Percentiles rank a stretch among this genome's conserved stretches.
Conservation (phyloP, 108 stramenopile species). For the Fragilariopsis cylindrus region DNA sequence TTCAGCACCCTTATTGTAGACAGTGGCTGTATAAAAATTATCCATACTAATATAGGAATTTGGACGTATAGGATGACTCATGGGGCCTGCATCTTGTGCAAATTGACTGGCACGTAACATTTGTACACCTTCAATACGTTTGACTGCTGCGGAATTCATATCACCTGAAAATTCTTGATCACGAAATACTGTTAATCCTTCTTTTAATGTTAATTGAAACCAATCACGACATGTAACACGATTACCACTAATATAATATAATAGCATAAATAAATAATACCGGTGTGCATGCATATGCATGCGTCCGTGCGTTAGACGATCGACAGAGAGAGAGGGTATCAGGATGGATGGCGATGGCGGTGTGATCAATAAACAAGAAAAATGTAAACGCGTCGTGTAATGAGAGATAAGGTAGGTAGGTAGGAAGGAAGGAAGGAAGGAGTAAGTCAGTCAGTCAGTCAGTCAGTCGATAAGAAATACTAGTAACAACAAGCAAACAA, state of each 20-base stretch:
- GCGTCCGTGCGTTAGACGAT: background rate
- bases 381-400: too few relatives aligned
- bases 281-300: background rate
- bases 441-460: too few relatives aligned
- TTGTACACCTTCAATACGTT: slow-evolving; percentile 92
- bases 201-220: slow-evolving; percentile 98
- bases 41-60: slow-evolving; percentile 96
- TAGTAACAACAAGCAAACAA: background rate
- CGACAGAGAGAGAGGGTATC: background rate
- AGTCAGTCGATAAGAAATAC: background rate
- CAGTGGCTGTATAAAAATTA: slow-evolving; percentile 88
- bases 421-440: too few relatives aligned
- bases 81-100: slow-evolving; percentile 88
- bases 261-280: background rate
- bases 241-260: slow-evolving; percentile 84
- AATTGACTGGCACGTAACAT: slow-evolving; percentile 86
- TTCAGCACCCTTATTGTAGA: slow-evolving; percentile 92
- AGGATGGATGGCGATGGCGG: background rate
- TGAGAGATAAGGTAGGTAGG: too few relatives aligned
- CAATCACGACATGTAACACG: slow-evolving; percentile 98
- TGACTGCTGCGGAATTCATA: slow-evolving; percentile 91
- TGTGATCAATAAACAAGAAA: too few relatives aligned
- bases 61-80: slow-evolving; percentile 97
- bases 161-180: slow-evolving; percentile 89
- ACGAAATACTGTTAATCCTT: slow-evolving; percentile 98